A percentile compares a stretch with the other conserved stretches of the same genome.
Conservation (phyloP, 768 basidiomycete genomes). For the Mycena maculata region DNA sequence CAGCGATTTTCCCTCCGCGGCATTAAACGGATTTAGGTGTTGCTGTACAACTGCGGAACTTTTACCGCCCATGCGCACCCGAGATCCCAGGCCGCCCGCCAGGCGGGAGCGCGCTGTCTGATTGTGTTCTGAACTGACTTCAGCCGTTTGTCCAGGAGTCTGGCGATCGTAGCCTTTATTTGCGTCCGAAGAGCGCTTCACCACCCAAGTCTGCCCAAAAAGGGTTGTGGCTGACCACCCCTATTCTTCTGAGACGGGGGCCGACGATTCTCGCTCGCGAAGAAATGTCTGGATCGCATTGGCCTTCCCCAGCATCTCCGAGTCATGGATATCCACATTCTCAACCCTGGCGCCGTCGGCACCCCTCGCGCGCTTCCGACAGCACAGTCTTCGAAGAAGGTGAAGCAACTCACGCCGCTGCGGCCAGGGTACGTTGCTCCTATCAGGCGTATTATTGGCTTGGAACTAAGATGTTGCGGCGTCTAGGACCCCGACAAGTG, state of each 20-base stretch:
- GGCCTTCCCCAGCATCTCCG: conserved; percentile 13
- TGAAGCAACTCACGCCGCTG: conserved; percentile 1
- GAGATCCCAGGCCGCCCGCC: not conserved
- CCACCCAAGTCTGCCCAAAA: conserved; percentile 19
- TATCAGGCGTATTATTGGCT: conserved; percentile 25
- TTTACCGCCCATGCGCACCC: conserved; percentile 11
- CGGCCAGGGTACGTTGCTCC: conserved; percentile 17
- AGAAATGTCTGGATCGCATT: not conserved
- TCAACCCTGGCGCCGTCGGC: conserved; percentile 37
- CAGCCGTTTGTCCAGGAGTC: not conserved
- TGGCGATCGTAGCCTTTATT: conserved; percentile 19
- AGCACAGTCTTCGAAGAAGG: conserved; percentile 8
- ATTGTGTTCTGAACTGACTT: conserved; percentile 19
- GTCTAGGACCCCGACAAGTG: conserved; percentile 24
- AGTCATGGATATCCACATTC: conserved; percentile 41
- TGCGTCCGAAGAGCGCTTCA: conserved; percentile 19
- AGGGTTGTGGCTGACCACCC: conserved; percentile 30
- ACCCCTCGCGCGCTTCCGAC: conserved; percentile 25
- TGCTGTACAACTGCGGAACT: not conserved
- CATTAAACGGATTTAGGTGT: conserved; percentile 5
- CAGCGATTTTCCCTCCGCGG: conserved; percentile 21
- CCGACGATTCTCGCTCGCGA: not conserved
- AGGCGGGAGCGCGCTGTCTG: conserved; percentile 25
- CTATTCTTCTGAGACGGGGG: conserved; percentile 26
- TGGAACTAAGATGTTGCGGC: not conserved